Base-by-base conservation (phyloP, 495 filamentous ascomycete genomes). In the Antarctomyces pellizariae region DNA sequence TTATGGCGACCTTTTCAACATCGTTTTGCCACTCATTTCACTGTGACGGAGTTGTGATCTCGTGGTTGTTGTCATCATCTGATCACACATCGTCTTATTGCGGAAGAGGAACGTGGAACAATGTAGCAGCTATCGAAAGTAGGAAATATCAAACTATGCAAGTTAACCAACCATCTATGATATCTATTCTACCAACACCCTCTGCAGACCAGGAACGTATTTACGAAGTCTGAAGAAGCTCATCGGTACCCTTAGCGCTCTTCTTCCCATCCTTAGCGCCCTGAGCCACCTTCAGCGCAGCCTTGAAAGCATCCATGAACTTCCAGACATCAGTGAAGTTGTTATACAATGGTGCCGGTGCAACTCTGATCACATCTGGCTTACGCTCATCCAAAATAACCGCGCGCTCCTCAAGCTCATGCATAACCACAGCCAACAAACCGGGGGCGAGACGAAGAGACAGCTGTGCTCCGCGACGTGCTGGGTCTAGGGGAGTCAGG, bases 331-430 rank as follows among this genome's bases (percentile, higher is more conserved):
- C 86, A 26, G 43, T 43, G 44, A 72, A 93, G 0, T 57, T 67
- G 47, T 92, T 93, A 47, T 91, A 97, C 28, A 95, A 41, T 18
- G 86, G 83, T 16, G 77, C 71, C 1, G 86, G 89, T 10, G 84
- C 80, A n/a, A 93, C 75, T 4, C 86, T 56, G 16, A 97, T 62
- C 14, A 97, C 89, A 47, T 92, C 69, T 12, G 86, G 86, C 42
- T 67, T 70, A 35, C 86, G 54, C 53, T 95, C 79, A 43, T 97
- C 86, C 18, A 89, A 67, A 13, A 97, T 62, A 6, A 91, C 65
- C 2, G 67, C 70, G 7, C 61, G 47, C 22, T 61, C 56, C 39
- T 89, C 68, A 18, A 97, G 41, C 26, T 51, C 51, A 28, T 64
- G 48, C 53, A 83, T 65, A 0, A 90, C 67, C 2, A 38, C 32